These are phyloP conservation scores for Acacia crassicarpa DNA, from an alignment of 306 rosid species.

Conservation along the genomic window DNA sequence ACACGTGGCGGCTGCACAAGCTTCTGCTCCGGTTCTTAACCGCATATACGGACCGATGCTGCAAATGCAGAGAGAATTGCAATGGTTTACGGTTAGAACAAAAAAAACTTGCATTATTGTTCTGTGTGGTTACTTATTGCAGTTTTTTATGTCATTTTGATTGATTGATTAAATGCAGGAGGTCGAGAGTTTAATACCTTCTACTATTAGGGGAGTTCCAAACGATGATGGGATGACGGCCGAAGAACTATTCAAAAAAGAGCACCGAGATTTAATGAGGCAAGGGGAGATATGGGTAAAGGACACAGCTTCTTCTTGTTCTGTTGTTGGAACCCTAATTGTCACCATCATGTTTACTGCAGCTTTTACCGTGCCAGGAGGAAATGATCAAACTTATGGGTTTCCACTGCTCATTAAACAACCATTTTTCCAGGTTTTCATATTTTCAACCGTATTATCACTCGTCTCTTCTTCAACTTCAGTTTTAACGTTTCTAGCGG, in stretches of 20 bases:
- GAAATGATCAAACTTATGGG: not conserved
- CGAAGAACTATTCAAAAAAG: not conserved
- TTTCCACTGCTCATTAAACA: not conserved
- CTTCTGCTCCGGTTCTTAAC: not conserved
- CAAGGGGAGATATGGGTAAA: conserved; percentile 23
- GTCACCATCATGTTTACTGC: not conserved
- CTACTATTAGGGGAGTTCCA: not conserved
- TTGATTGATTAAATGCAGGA: conserved; percentile 1
- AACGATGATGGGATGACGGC: not conserved
- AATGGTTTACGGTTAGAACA: conserved; percentile 2
- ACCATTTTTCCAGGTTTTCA: not conserved
- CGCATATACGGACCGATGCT: conserved; percentile 11
- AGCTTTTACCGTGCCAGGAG: conserved; percentile 10
- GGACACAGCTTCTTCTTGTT: not conserved
- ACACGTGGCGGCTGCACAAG: not conserved
- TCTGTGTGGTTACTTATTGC: no score
- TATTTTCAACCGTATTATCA: not conserved
- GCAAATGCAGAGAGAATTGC: conserved; percentile 26
- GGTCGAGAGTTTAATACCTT: not conserved
- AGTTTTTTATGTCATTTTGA: no score
- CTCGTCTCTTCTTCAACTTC: conserved; percentile 12
- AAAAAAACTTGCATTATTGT: not conserved
- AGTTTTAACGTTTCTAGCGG: not conserved
- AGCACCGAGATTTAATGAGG: not conserved
- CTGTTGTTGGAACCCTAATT: not conserved